These are phyloP conservation scores for Penicillium goetzii DNA, from an alignment of 495 filamentous ascomycete genomes.

Conservation along the genomic window DNA sequence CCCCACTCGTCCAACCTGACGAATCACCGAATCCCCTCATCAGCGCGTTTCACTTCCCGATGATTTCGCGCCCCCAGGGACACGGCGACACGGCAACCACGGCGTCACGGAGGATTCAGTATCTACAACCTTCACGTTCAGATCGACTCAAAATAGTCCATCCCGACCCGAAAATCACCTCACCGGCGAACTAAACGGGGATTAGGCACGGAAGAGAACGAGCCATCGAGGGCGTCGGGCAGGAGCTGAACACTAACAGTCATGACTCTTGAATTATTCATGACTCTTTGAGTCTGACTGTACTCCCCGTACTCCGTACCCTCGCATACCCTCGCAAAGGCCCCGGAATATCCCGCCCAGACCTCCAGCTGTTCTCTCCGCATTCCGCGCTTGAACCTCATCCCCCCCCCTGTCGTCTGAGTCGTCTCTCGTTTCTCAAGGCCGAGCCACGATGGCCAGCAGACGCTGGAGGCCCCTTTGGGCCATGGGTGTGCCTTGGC, in stretches of 20 bases:
- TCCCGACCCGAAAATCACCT: constrained; percentile 1
- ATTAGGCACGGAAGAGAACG: background rate
- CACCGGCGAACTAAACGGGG: constrained; percentile 6
- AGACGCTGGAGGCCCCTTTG: constrained; percentile 5
- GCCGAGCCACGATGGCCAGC: constrained; percentile 4
- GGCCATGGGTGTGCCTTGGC: constrained; percentile 15
- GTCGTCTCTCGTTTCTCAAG: background rate
- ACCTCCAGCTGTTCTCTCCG: constrained; percentile 6
- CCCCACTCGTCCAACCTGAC: background rate
- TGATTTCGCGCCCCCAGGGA: constrained; percentile 5
- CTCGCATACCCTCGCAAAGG: background rate
- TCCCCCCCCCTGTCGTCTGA: background rate
- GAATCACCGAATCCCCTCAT: constrained; percentile 7
- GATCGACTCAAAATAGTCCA: background rate
- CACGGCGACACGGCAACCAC: constrained; percentile 1
- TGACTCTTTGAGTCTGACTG: constrained; percentile 3
- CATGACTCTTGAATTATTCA: background rate
- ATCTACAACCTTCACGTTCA: background rate
- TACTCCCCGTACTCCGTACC: background rate
- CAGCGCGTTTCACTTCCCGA: constrained; percentile 11
- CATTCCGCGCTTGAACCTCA: constrained; percentile 14
- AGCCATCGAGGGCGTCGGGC: background rate
- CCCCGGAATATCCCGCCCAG: constrained; percentile 11
- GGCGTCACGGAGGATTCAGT: background rate
- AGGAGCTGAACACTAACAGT: background rate